Evolutionary conservation across 495 filamentous ascomycete species (phyloP).

Genomic region (Annulohypoxylon stygium): DNA sequence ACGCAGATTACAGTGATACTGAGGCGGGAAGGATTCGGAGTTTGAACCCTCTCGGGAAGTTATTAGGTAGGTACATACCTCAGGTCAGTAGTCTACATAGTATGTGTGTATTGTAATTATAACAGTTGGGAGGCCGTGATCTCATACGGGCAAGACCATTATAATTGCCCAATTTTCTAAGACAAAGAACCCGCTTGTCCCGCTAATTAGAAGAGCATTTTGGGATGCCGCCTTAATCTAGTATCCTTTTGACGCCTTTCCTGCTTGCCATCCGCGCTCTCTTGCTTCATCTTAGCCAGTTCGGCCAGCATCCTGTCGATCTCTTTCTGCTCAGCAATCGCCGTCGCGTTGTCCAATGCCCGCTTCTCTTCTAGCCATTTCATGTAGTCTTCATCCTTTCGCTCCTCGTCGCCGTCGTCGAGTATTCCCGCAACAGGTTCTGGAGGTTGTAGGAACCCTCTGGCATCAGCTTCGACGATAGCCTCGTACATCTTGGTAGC

Average conservation of each 20-base stretch:
- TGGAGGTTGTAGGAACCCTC: conserved; percentile 48
- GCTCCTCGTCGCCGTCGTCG: conserved; percentile 50
- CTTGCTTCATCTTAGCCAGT: conserved; percentile 38
- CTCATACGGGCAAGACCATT: conserved; percentile 37
- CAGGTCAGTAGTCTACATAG: conserved; percentile 36
- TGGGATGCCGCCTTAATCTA: conserved; percentile 44
- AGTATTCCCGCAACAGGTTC: conserved; percentile 46
- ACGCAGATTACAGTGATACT: background rate
- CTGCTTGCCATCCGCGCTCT: conserved; percentile 34
- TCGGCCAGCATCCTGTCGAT: conserved; percentile 52
- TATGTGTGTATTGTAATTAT: conserved; percentile 38
- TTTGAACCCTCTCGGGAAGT: conserved; percentile 18
- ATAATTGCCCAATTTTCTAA: conserved; percentile 30
- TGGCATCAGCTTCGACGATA: conserved; percentile 50
- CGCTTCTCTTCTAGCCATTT: conserved; percentile 41
- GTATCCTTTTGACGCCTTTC: conserved; percentile 31
- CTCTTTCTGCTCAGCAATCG: conserved; percentile 42
- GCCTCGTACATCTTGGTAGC: conserved; percentile 52
- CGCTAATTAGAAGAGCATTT: conserved; percentile 44
- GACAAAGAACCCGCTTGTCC: conserved; percentile 42
- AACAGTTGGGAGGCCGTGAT: conserved; percentile 39
- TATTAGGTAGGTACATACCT: conserved; percentile 37
- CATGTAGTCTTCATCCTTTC: conserved; percentile 46
- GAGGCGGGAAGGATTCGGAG: conserved; percentile 18
- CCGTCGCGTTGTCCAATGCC: conserved; percentile 38